Base-by-base conservation (phyloP, 164 flowering plant genomes). In the Nymphaea colorata region DNA sequence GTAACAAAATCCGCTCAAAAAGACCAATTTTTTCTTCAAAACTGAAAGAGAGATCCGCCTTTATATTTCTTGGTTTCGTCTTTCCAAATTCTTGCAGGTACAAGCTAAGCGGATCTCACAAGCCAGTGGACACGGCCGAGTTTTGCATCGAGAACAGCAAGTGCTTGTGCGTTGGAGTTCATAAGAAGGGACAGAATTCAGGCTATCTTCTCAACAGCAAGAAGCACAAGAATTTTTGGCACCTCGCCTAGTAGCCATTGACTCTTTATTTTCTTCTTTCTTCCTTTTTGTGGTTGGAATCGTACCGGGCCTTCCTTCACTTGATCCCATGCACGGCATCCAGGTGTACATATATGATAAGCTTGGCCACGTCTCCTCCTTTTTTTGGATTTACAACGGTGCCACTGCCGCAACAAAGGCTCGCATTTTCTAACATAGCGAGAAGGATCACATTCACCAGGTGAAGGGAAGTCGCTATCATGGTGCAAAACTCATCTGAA, bases 131-230 rank as follows among this genome's bases (percentile, higher is more conserved):
- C 67, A 84, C 86, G 11, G 86, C 86, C 44, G 93, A 87, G 51
- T 86, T 78, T 73, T 75, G 84, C 78, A 86, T 87, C 5, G 85
- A 87, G 80, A 80, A 87, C 77, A 82, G 96, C 81, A 78, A 71
- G 53, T 86, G 93, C 78, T 82, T 81, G 36, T 87, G 93, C 64
- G 86, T 87, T 68, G 96, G 77, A 63, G 92, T 89, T 2, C 92
- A 83, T 66, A 83, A 78, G 71, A 89, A 82, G 75, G 91, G 86
- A 14, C 87, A 85, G 67, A 84, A 78, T 59, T 88, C 78, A 60
- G 92, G 96, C 57, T 86, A 82, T 79, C 77, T 89, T 68, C 88
- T 89, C 71, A 89, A 80, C 67, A 72, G 87, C 51, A 89, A 81
- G 76, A 83, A 83, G 17, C 87, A 80, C 61, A 84, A 65, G 44